Evolutionary conservation across 179 eudicot species (phyloP).

Genomic region (Spergularia azorica): DNA sequence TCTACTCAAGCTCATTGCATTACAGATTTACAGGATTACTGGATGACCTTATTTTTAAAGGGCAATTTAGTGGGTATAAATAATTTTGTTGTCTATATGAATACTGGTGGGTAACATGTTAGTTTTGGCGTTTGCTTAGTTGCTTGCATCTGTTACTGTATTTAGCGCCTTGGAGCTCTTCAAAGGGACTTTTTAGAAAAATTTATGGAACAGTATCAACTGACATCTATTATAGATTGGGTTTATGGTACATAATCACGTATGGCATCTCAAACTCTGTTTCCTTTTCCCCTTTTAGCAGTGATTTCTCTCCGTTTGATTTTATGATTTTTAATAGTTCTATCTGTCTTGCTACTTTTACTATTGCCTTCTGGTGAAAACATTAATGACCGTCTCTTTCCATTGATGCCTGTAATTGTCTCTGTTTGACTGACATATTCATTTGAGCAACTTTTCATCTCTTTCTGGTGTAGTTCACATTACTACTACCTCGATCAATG

Average conservation of each 20-base stretch:
- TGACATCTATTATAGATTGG: not conserved
- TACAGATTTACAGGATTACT: not conserved
- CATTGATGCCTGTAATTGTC: not conserved
- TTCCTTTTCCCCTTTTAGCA: not conserved
- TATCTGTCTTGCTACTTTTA: no score
- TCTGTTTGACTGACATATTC: not conserved
- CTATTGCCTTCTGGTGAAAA: not conserved
- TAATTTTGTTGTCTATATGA: not conserved
- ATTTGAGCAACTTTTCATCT: slow-evolving; percentile 5
- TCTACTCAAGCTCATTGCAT: not conserved
- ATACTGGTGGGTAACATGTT: not conserved
- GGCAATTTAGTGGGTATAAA: slow-evolving; percentile 3
- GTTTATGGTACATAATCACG: no score
- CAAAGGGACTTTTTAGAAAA: no score
- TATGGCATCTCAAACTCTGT: not conserved
- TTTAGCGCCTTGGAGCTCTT: no score
- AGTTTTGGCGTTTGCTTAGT: not conserved
- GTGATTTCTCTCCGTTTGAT: not conserved
- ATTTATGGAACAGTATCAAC: no score
- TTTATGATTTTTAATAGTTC: not conserved
- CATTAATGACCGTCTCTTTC: not conserved
- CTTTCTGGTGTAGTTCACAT: not conserved
- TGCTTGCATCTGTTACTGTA: not conserved
- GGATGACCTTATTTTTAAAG: not conserved
- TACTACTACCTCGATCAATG: not conserved